A percentile compares a stretch with the other conserved stretches of the same genome.
Evolutionary conservation across 176 grass and related monocot species (phyloP).

Genomic region (Hsuehochloa calcarea): DNA sequence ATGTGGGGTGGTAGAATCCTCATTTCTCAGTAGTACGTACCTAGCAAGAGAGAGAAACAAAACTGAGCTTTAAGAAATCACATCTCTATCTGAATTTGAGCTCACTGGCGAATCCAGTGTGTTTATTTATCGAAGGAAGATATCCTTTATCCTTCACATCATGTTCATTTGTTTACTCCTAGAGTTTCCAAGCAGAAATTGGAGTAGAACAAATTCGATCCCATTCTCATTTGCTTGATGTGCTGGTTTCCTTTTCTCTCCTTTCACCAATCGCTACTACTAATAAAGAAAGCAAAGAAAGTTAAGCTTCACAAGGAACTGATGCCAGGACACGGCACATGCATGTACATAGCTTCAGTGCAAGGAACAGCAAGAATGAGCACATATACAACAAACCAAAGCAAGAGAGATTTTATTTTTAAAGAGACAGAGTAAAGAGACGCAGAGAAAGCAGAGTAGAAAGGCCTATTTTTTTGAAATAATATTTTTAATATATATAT

Average conservation of each 20-base stretch:
- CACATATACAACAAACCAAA: conserved; percentile 27
- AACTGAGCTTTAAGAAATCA: background rate
- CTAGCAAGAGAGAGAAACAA: conserved; percentile 7
- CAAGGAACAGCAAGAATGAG: conserved; percentile 36
- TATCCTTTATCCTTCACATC: background rate
- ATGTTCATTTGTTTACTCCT: background rate
- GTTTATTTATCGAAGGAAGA: background rate
- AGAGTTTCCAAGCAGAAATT: background rate
- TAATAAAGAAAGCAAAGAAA: conserved; percentile 8
- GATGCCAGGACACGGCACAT: background rate
- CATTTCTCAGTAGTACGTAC: background rate
- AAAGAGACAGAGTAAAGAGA: background rate
- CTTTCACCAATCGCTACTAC: background rate
- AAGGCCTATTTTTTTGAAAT: background rate
- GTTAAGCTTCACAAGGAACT: conserved; percentile 15
- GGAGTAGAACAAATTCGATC: background rate
- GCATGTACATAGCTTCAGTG: conserved; percentile 20
- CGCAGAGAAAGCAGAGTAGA: conserved; percentile 23
- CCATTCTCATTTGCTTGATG: background rate
- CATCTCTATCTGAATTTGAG: background rate
- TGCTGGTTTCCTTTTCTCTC: background rate
- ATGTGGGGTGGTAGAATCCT: conserved; percentile 19
- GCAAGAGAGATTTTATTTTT: background rate
- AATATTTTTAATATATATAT: no score
- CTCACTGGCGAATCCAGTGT: conserved; percentile 3